Evolutionary conservation across 495 filamentous ascomycete species (phyloP), one percentile per base, ranked within the genome.

Genomic region (Penicillium paxilli): DNA sequence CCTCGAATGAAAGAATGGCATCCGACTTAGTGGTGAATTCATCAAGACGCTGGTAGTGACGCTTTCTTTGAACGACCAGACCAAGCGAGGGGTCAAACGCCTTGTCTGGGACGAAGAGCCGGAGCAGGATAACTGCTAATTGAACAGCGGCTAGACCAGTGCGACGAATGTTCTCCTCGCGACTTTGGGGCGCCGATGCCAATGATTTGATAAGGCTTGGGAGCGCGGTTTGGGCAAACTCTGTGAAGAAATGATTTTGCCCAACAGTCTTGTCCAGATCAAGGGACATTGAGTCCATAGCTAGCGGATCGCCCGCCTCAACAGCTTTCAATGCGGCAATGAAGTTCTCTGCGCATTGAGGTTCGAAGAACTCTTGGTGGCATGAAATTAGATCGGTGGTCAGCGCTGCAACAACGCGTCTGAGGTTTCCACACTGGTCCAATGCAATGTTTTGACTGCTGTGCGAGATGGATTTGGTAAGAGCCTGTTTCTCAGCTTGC

Each of bases 1-100:
- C 47, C 55, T 91, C 87, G 51, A 92, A 94, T 1, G 71, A 55
- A 41, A 76, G 73, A 19, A 96, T 73, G 2, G 84, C 82, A 17
- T 79, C 55, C 6, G 89, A 77, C 57, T 86, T 85, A 0, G 67
- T 57, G 19, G 75, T 64, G 12, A 96, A 61, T 25, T 78, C 75
- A 7, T 60, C 52, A 25, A 77, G 78, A 2, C 86, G 70, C 47
- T 83, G 76, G 2, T 77, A 57, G 53, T 94, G 83, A 16, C 86
- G 79, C 52, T 85, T 78, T 25, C 84, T 79, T 58, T 91, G 84
- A 5, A 98, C 74, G 33, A 86, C 80, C n/a, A 87, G 78, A 50
- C 83, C 81, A 50, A 92, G 74, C 21, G 92, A 90, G 11, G 94
- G 94, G 66, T 99, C 94, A 53, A 89, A 93, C 3, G 87, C 80